phyloP scores from a whole-genome alignment of 116 monocot species.

The Cymodocea nodosa region DNA sequence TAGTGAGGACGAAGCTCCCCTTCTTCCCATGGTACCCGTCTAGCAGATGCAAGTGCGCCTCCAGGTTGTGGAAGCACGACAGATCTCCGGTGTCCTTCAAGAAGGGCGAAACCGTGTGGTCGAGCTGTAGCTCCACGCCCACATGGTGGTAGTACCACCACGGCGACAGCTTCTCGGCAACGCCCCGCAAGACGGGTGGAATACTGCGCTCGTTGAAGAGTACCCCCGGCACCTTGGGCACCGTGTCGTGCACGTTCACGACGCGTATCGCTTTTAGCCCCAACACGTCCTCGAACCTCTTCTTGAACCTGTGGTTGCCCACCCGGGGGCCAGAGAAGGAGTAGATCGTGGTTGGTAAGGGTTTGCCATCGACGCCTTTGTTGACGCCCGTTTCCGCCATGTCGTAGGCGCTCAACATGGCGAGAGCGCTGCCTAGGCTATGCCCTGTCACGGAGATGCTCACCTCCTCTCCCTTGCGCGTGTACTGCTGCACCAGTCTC shows the following conservation, averaged over 20 bases:
- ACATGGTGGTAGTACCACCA: slow-evolving; percentile 49
- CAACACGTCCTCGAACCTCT: slow-evolving; percentile 19
- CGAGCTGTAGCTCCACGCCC: slow-evolving; percentile 55
- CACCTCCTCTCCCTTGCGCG: slow-evolving; percentile 31
- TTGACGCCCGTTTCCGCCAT: slow-evolving; percentile 39
- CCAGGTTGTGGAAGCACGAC: slow-evolving; percentile 67
- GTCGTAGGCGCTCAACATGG: slow-evolving; percentile 67
- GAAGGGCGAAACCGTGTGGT: slow-evolving; percentile 56
- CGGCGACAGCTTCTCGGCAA: slow-evolving; percentile 14
- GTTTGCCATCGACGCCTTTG: not conserved
- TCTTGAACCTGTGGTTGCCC: slow-evolving; percentile 48
- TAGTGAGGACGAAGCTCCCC: slow-evolving; percentile 41
- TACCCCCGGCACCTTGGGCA: slow-evolving; percentile 22
- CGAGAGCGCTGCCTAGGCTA: slow-evolving; percentile 76
- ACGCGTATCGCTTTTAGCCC: slow-evolving; percentile 19
- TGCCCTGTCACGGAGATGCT: slow-evolving; percentile 69
- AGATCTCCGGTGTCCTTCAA: slow-evolving; percentile 45
- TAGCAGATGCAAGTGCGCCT: slow-evolving; percentile 66
- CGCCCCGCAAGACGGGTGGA: slow-evolving; percentile 19
- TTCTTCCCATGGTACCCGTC: slow-evolving; percentile 72
- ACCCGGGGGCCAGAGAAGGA: slow-evolving; percentile 69
- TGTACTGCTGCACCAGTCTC: slow-evolving; percentile 30
- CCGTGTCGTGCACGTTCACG: slow-evolving; percentile 25
- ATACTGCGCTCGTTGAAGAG: slow-evolving; percentile 33
- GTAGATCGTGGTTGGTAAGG: slow-evolving; percentile 25